phyloP scores from a whole-genome alignment of 441 rosid species.

The Macaranga tanarius region DNA sequence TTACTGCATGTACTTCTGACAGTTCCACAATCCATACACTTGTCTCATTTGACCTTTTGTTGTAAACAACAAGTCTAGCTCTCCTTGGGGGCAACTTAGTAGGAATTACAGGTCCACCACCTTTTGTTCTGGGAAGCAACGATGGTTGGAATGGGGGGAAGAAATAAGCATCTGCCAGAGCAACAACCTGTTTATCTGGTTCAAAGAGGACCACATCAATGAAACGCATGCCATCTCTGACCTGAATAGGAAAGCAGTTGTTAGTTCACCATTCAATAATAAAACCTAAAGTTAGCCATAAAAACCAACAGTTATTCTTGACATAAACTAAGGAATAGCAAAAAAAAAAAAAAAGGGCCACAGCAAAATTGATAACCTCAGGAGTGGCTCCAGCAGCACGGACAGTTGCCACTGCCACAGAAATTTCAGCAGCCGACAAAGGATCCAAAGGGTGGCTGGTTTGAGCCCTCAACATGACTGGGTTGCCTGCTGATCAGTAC shows the following conservation, averaged over 20 bases:
- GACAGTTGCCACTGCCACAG: conserved; percentile 84
- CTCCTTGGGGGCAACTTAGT: conserved; percentile 78
- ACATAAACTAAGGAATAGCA: background rate
- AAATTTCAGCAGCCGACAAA: conserved; percentile 75
- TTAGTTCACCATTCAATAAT: conserved; percentile 5
- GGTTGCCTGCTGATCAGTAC: conserved; percentile 39
- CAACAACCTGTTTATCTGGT: conserved; percentile 76
- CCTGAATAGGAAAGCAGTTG: conserved; percentile 40
- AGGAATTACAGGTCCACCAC: conserved; percentile 77
- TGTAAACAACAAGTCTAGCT: conserved; percentile 74
- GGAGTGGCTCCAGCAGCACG: conserved; percentile 92
- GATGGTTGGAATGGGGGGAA: conserved; percentile 93
- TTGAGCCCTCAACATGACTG: conserved; percentile 69
- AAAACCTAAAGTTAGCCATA: background rate
- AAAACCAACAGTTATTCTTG: background rate
- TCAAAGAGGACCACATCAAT: conserved; percentile 71
- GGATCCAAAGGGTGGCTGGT: conserved; percentile 85
- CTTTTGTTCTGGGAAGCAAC: conserved; percentile 64
- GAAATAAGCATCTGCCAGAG: conserved; percentile 83
- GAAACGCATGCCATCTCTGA: conserved; percentile 86
- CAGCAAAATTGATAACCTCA: conserved; percentile 47
- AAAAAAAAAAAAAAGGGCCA: no score
- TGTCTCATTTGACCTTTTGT: conserved; percentile 76
- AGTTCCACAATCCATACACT: conserved; percentile 77
- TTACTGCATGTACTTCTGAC: conserved; percentile 81